Evolutionary conservation across 805 yeast species (phyloP), one percentile per base, ranked within the genome.

Genomic region (Kodamaea leandrae): DNA sequence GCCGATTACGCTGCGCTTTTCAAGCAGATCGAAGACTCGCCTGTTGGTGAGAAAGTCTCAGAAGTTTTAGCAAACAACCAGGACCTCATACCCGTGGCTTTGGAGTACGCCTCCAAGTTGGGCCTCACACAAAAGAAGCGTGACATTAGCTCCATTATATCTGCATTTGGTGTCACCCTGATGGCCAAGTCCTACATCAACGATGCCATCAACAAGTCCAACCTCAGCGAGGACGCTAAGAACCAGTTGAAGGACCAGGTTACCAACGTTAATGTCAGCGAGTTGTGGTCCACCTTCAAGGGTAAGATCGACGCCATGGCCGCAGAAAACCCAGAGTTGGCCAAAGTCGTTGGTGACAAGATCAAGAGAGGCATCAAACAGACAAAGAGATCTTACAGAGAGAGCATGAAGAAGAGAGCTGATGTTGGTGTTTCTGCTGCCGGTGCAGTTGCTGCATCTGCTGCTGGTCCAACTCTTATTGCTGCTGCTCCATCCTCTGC

Each of bases 91-190:
- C 43, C 52, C 4, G 33, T 42, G 10, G 54, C 52, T 15, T 16
- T 49, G 9, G 14, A 29, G 9, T 41, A 46, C 32, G 60, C 61
- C 20, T 50, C 53, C 30, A 41, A 43, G 29, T 43, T 55, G 19
- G 40, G 43, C n/a, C 14, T 39, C 27, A 13, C 28, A 12, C 26
- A 39, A 34, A 26, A 33, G 24, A 39, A 33, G 33, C 35, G 43
- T 16, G 43, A 39, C 35, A 16, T 39, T 6, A 23, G 32, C 17
- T 32, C 30, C 27, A n/a, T 33, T 4, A 28, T 39, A 12, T 26
- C 24, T 27, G 23, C 33, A 30, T 45, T 27, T 17, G 37, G 43
- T 12, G 42, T 39, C 12, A 55, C 56, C 8, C 39, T 37, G 12
- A 43, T 41, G 26, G 40, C 39, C 29, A 33, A 33, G 19, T 33